These are phyloP conservation scores for Fistulifera pelliculosa DNA, from an alignment of 108 stramenopile genomes.

Conservation along the genomic window DNA sequence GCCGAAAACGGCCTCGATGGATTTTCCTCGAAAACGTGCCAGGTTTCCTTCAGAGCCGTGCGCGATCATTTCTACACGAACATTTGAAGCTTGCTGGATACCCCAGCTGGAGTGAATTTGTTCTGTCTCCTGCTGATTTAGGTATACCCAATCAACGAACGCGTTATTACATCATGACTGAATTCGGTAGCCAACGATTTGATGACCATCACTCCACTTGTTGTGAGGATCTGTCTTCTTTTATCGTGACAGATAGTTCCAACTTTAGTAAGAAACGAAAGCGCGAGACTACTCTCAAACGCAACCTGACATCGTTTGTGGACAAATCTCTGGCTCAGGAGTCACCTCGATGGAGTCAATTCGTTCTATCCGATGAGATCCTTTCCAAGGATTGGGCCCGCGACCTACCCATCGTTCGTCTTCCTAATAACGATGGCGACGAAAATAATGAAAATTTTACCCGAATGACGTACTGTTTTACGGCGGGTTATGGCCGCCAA, in stretches of 20 bases:
- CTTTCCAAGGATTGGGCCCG: constrained; percentile 26
- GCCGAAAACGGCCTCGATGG: constrained; percentile 17
- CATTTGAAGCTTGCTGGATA: constrained; percentile 17
- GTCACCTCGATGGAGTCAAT: background rate
- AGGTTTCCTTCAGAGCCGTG: constrained; percentile 23
- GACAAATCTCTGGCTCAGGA: background rate
- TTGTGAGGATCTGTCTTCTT: background rate
- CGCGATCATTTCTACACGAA: constrained; percentile 17
- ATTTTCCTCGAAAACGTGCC: constrained; percentile 47
- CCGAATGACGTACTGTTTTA: constrained; percentile 33
- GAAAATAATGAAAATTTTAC: too few species aligned
- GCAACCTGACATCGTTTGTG: background rate
- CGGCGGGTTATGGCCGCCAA: constrained; percentile 35
- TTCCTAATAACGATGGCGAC: constrained; percentile 7
- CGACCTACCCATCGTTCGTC: constrained; percentile 22
- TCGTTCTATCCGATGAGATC: constrained; percentile 7
- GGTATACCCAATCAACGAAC: constrained; percentile 44
- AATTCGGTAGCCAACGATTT: constrained; percentile 11
- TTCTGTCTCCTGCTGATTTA: constrained; percentile 26
- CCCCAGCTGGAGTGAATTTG: constrained; percentile 19
- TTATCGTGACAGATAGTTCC: background rate
- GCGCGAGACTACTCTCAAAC: background rate
- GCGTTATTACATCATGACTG: constrained; percentile 35
- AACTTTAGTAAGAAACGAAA: background rate
- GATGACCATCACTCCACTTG: background rate